Percentiles rank a stretch among this genome's conserved stretches.
Evolutionary conservation across 2,329 filamentous ascomycete genomes (phyloP).

Genomic region (Aspergillus caelatus): DNA sequence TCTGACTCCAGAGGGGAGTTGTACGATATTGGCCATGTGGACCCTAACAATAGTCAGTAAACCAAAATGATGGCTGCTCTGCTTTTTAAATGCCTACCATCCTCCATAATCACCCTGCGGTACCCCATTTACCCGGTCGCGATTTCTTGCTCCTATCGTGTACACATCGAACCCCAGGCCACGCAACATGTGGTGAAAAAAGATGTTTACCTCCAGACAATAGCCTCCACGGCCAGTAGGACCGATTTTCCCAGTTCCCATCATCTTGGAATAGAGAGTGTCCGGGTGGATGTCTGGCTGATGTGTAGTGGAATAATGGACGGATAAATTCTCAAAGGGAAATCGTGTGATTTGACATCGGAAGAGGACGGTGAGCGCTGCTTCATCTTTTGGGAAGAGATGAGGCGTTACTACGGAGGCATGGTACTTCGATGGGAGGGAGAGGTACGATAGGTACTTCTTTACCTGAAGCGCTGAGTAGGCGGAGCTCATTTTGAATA

Average conservation of each 20-base stretch:
- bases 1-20: constrained; percentile 48
- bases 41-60: constrained; percentile 35
- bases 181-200: constrained; percentile 58
- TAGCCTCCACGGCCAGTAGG: constrained; percentile 57
- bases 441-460: constrained; percentile 36
- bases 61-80: fast-evolving
- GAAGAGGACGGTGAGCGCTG: constrained; percentile 43
- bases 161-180: constrained; percentile 57
- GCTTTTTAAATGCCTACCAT: constrained; percentile 20
- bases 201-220: constrained; percentile 61
- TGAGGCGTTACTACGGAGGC: constrained; percentile 19
- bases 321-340: constrained; percentile 60
- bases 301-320: constrained; percentile 54
- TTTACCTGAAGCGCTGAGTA: constrained; percentile 35
- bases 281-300: constrained; percentile 50
- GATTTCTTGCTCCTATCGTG: constrained; percentile 54
- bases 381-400: constrained; percentile 40
- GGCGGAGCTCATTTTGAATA: constrained; percentile 17
- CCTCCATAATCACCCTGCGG: constrained; percentile 31
- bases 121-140: constrained; percentile 26
- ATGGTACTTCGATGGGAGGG: constrained; percentile 28
- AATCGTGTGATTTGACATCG: constrained; percentile 51
- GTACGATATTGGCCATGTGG: constrained; percentile 62
- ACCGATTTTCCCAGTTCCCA: constrained; percentile 28
- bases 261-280: constrained; percentile 54